Conservation (phyloP, 768 basidiomycete species). For the Mycena albidolilacea region DNA sequence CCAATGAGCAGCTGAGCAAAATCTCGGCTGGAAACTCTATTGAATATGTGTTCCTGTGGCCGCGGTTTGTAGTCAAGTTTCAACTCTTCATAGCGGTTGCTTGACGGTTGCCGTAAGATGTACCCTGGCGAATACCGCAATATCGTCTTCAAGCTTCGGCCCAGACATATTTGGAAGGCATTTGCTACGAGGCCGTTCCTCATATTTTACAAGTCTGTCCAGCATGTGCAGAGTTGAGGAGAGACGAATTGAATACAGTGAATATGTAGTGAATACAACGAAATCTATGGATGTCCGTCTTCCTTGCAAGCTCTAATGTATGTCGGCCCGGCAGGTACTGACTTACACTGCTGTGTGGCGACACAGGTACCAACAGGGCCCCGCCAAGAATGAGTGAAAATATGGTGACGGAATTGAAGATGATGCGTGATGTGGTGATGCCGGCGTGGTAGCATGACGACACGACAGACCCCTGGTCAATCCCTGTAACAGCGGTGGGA, state of each 20-base stretch:
- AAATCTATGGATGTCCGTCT: constrained; percentile 20
- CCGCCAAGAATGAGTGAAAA: neutral
- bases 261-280: constrained; percentile 1
- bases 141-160: constrained; percentile 1
- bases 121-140: constrained; percentile 41
- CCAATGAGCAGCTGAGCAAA: too few species aligned
- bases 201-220: neutral
- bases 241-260: neutral
- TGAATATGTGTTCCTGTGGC: too few species aligned
- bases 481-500: too few species aligned
- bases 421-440: neutral
- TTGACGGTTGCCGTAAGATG: neutral
- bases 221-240: neutral
- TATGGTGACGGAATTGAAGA: neutral
- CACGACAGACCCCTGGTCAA: too few species aligned
- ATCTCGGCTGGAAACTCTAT: too few species aligned
- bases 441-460: neutral
- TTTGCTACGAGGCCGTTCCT: neutral
- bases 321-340: constrained; percentile 13
- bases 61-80: neutral
- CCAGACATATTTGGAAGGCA: neutral
- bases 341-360: constrained; percentile 8
- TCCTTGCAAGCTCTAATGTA: constrained; percentile 1
- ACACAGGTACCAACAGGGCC: constrained; percentile 5
- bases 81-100: neutral